phyloP scores from a whole-genome alignment of 2,329 filamentous ascomycete genomes.

The Talaromyces piceae region DNA sequence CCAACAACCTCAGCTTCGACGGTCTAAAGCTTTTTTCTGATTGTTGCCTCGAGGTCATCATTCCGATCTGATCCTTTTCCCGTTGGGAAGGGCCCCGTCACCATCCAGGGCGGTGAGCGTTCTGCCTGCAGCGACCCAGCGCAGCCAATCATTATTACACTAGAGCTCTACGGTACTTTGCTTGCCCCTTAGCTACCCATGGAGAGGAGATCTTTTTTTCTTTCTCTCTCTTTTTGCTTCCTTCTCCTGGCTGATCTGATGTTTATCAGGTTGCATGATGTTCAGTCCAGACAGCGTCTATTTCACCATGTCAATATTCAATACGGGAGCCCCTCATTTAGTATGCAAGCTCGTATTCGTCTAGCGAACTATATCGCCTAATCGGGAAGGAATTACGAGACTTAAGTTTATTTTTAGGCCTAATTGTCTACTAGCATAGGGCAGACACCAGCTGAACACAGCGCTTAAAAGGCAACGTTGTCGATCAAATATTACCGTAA shows the following conservation, averaged over 20 bases:
- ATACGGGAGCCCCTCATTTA: not conserved
- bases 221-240: too few species aligned
- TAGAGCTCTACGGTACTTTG: too few species aligned
- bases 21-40: not conserved
- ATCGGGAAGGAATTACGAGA: not conserved
- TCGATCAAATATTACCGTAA: not conserved
- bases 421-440: not conserved
- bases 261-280: too few species aligned
- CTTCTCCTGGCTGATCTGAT: too few species aligned
- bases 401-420: not conserved
- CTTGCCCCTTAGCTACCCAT: too few species aligned
- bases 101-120: constrained; percentile 4
- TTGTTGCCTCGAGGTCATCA: too few species aligned
- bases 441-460: not conserved
- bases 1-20: not conserved
- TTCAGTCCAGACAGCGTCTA: too few species aligned
- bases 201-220: too few species aligned
- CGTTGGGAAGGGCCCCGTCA: not conserved
- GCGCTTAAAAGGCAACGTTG: not conserved
- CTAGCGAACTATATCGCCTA: not conserved
- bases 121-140: constrained; percentile 1
- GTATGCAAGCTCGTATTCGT: not conserved
- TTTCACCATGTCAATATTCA: not conserved
- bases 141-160: constrained; percentile 4
- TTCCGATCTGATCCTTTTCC: too few species aligned